A percentile compares a stretch with the other conserved stretches of the same genome.
These are phyloP conservation scores for Hyaloscypha hepaticicola DNA, from an alignment of 495 filamentous ascomycete genomes.

Conservation along the genomic window DNA sequence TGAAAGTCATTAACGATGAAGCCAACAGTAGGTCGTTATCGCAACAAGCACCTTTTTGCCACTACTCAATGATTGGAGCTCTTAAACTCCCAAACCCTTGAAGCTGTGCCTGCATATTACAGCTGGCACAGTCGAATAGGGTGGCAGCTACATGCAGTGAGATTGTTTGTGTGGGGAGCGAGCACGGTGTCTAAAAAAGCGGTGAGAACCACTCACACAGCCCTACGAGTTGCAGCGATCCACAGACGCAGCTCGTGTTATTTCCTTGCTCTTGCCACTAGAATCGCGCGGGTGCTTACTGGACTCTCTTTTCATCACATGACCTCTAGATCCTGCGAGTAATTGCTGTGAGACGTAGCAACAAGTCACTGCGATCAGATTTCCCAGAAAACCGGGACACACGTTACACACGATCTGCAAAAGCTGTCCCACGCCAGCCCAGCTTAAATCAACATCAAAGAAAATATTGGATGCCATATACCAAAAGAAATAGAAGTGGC, in stretches of 20 bases:
- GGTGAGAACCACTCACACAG: conserved; percentile 29
- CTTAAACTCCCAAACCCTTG: background rate
- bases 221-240: conserved; percentile 21
- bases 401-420: conserved; percentile 23
- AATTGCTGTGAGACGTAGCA: conserved; percentile 20
- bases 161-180: background rate
- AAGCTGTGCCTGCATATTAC: conserved; percentile 13
- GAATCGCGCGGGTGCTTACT: background rate
- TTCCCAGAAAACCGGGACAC: conserved; percentile 10
- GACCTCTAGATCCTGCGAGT: conserved; percentile 20
- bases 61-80: conserved; percentile 1
- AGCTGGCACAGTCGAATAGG: conserved; percentile 3
- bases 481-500: background rate
- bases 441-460: conserved; percentile 21
- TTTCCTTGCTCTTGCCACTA: conserved; percentile 7
- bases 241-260: conserved; percentile 8
- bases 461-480: background rate
- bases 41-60: background rate
- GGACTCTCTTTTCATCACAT: conserved; percentile 20
- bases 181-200: conserved; percentile 19
- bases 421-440: conserved; percentile 12
- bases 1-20: background rate
- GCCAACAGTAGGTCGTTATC: background rate
- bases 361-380: conserved; percentile 3
- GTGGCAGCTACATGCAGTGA: conserved; percentile 8